These are phyloP conservation scores for Lentinula detonsa DNA, from an alignment of 768 basidiomycete genomes.

Conservation along the genomic window DNA sequence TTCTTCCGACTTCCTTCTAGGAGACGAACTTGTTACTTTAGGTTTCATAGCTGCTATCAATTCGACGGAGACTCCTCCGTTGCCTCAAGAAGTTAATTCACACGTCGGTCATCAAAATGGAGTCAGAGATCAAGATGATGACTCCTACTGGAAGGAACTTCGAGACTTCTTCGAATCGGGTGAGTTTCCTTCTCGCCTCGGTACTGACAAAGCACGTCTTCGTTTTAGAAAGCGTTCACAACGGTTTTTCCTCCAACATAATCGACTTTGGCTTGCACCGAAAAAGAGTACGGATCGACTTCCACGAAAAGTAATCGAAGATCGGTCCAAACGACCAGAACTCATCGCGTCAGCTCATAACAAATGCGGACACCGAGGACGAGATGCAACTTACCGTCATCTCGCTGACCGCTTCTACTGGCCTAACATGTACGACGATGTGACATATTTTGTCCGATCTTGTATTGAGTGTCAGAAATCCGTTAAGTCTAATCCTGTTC, in stretches of 20 bases:
- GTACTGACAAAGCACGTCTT: not conserved
- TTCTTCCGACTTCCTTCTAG: not conserved
- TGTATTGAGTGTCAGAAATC: slow-evolving; percentile 27
- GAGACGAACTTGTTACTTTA: not conserved
- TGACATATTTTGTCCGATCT: slow-evolving; percentile 21
- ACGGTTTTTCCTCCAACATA: slow-evolving; percentile 14
- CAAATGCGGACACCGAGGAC: slow-evolving; percentile 21
- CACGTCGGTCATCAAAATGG: not conserved
- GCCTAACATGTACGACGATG: slow-evolving; percentile 25
- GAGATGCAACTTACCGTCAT: slow-evolving; percentile 14
- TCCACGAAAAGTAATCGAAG: slow-evolving; percentile 19
- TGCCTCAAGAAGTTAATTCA: not conserved
- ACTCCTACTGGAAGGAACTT: slow-evolving; percentile 14
- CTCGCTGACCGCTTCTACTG: slow-evolving; percentile 24
- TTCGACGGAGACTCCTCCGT: not conserved
- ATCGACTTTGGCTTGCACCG: slow-evolving; percentile 11
- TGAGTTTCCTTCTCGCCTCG: not conserved
- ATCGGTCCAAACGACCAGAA: slow-evolving; percentile 5
- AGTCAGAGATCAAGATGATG: not conserved
- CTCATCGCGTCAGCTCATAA: slow-evolving; percentile 21
- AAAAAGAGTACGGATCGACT: slow-evolving; percentile 4
- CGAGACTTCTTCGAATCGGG: slow-evolving; percentile 9
- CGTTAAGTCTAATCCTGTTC: slow-evolving; percentile 10
- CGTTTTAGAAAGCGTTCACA: slow-evolving; percentile 6
- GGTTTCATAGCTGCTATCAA: not conserved